Evolutionary conservation across 345 rosid species (phyloP), one percentile per base, ranked within the genome.

Genomic region (Hypericum androsaemum): DNA sequence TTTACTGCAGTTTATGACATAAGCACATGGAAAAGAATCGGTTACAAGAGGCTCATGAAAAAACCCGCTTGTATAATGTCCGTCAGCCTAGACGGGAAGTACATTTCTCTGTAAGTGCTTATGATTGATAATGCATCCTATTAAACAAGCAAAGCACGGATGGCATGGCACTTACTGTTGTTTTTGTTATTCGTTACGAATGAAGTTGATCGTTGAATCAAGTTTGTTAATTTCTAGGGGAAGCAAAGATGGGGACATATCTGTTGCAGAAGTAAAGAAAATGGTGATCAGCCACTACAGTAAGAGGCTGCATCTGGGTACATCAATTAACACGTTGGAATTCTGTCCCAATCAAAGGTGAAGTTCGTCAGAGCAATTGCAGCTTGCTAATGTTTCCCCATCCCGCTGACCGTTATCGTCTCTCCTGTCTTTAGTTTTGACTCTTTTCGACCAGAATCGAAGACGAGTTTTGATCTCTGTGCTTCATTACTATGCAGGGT

Each of bases 21-120:
- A 50, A 87, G 98, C 55, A 76, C 95, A 11, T 87, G 95, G 98
- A 81, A 81, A 39, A 87, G 83, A 74, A 83, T 90, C 56, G 98
- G 98, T 41, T 71, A 76, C 64, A 90, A 84, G 70, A 83, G 88
- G 68, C 85, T 90, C 60, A 80, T 84, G 50, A 81, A 54, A 67
- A 90, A 90, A 72, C 75, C 82, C 50, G 96, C 92, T 46, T 73
- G 86, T 7, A 59, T 75, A 36, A 81, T 92, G 95, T 81, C 95
- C 28, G 71, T 88, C 68, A 92, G 98, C 76, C 63, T 74, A 71
- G 94, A 88, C 63, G 98, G 96, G 36, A 92, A 88, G 79, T 92
- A 92, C 69, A 84, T 92, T 68, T 89, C 95, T 59, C 57, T 71
- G 96, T 92, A 74, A 79, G 98, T 36, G 43, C 52, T 56, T 4